phyloP scores from a whole-genome alignment of 345 rosid species.

The Ailanthus altissimus region DNA sequence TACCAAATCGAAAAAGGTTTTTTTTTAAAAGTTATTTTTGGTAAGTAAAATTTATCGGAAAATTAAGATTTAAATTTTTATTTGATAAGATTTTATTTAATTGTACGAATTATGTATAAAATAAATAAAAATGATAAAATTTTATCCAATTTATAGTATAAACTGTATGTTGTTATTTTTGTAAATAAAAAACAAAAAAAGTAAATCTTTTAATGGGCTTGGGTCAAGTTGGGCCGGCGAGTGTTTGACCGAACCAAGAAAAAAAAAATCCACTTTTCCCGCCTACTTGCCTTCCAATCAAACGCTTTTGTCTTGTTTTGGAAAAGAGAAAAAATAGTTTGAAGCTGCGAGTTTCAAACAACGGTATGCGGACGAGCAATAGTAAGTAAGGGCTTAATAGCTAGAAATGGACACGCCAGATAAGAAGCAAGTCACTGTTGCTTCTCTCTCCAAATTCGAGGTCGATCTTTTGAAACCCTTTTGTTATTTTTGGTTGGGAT shows the following conservation, averaged over 20 bases:
- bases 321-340: background rate
- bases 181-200: no score
- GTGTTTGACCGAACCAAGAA: background rate
- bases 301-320: background rate
- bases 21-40: no score
- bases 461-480: slow-evolving; percentile 25
- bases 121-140: background rate
- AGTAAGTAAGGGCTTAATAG: slow-evolving; percentile 15
- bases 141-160: no score
- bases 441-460: slow-evolving; percentile 50
- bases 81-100: no score
- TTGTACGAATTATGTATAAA: background rate
- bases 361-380: slow-evolving; percentile 5
- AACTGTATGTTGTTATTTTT: no score
- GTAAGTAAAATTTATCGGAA: no score
- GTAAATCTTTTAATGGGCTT: background rate
- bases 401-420: slow-evolving; percentile 64
- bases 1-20: no score
- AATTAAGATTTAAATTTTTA: no score
- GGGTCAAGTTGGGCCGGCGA: background rate
- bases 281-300: background rate
- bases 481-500: background rate
- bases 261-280: background rate
- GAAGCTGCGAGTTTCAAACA: background rate
- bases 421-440: slow-evolving; percentile 41